These are phyloP conservation scores for Penicillium sp. DNA, from an alignment of 2,329 filamentous ascomycete species.

Conservation along the genomic window DNA sequence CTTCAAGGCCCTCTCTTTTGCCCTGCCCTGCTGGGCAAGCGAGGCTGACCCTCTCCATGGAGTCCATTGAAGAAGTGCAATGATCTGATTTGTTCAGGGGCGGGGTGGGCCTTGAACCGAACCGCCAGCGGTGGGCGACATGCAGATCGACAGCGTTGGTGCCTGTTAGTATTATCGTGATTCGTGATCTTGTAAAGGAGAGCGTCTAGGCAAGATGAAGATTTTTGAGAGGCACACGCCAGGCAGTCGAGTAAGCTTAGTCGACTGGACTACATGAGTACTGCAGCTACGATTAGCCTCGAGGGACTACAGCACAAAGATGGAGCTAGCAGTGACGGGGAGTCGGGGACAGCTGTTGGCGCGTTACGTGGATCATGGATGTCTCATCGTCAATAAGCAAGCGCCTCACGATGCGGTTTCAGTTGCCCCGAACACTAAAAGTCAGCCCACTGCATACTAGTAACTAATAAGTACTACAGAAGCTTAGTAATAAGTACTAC, in stretches of 20 bases:
- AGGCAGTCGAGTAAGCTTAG: neutral
- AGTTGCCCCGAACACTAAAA: constrained; percentile 3
- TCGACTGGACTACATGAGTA: neutral
- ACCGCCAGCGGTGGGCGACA: constrained; percentile 4
- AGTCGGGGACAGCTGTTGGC: neutral
- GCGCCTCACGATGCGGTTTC: constrained; percentile 4
- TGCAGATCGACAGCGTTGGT: constrained; percentile 14
- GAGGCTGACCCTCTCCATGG: too few relatives aligned
- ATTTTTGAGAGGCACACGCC: neutral
- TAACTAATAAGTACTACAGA: too few relatives aligned
- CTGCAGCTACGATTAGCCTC: too few relatives aligned
- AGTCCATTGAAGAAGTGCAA: neutral
- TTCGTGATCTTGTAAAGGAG: neutral
- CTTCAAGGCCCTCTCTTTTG: neutral
- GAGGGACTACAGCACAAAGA: neutral
- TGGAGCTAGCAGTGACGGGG: neutral
- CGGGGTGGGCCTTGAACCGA: constrained; percentile 5
- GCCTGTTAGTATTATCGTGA: neutral
- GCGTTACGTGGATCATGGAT: constrained; percentile 1
- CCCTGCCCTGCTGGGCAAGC: neutral
- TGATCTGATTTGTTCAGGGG: constrained; percentile 10
- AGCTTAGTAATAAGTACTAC: too few relatives aligned
- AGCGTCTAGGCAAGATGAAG: neutral
- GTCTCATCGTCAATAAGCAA: constrained; percentile 1
- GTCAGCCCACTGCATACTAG: neutral